Evolutionary conservation across 371 early-diverging fungal species (phyloP).

Genomic region (Sporodiniella umbellata): DNA sequence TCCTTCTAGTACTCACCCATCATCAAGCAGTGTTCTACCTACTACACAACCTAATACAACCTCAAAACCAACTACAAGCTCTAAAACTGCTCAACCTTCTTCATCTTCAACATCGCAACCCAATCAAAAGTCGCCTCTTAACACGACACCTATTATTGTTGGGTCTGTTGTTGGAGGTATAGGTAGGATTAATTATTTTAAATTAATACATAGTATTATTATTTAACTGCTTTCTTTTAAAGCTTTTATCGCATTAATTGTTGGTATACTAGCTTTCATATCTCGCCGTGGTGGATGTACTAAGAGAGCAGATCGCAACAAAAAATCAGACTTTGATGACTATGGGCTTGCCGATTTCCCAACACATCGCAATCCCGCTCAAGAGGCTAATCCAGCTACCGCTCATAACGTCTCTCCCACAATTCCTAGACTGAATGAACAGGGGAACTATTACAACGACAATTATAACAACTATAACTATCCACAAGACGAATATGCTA

Average conservation of each 20-base stretch:
- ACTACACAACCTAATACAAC: constrained; percentile 1
- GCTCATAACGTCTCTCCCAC: constrained; percentile 28
- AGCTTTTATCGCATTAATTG: constrained; percentile 44
- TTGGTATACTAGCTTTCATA: constrained; percentile 36
- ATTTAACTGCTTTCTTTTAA: constrained; percentile 1
- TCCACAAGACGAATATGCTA: constrained; percentile 15
- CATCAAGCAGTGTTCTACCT: neutral
- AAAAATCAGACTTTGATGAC: constrained; percentile 37
- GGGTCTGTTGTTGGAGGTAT: constrained; percentile 23
- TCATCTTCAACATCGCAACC: too few species aligned
- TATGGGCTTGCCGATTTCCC: constrained; percentile 48
- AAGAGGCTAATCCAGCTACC: constrained; percentile 1
- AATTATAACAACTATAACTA: constrained; percentile 18
- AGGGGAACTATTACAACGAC: constrained; percentile 38
- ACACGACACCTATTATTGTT: constrained; percentile 14
- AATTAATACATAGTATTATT: neutral
- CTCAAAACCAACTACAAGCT: neutral
- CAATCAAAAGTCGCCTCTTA: too few species aligned
- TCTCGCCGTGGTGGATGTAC: constrained; percentile 34
- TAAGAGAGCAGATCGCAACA: constrained; percentile 20
- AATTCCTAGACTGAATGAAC: constrained; percentile 36
- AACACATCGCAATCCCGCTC: constrained; percentile 19
- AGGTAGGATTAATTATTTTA: constrained; percentile 9
- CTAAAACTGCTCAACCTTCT: neutral
- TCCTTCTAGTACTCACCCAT: neutral